Percentiles rank a stretch among this genome's conserved stretches.
Evolutionary conservation across 257 asterid species (phyloP).

Genomic region (Solanum phureja): DNA sequence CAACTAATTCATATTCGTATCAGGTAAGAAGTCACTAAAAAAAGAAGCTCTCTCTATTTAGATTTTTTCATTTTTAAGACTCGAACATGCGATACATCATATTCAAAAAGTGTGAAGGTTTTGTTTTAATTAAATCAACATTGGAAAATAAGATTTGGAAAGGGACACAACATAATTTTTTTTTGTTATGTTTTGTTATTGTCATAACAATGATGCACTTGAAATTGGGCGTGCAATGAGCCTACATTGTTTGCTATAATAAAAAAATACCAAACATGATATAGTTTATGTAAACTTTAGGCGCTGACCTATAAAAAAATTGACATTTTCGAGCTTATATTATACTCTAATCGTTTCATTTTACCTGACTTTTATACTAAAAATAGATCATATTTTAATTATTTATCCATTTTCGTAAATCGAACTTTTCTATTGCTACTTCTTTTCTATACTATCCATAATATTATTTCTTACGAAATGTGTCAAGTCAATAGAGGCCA

Average conservation of each 20-base stretch:
- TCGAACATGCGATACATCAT: background rate
- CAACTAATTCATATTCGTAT: background rate
- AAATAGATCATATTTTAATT: background rate
- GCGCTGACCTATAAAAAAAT: background rate
- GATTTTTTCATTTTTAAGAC: background rate
- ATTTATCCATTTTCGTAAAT: background rate
- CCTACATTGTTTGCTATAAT: background rate
- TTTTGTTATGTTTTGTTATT: background rate
- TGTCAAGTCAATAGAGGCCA: background rate
- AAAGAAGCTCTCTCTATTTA: background rate
- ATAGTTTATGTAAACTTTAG: background rate
- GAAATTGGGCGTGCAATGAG: background rate
- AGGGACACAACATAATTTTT: background rate
- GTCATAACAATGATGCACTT: background rate
- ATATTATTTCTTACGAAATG: background rate
- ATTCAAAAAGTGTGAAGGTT: background rate
- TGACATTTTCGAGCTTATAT: too few species aligned
- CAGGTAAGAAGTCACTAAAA: background rate
- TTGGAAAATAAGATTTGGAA: background rate
- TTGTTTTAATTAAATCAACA: background rate
- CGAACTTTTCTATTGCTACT: background rate
- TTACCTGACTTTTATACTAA: background rate
- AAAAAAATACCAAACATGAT: background rate
- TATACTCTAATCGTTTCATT: background rate
- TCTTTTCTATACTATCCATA: background rate